These are phyloP conservation scores for Lactarius vividus DNA, from an alignment of 768 basidiomycete genomes.

Conservation along the genomic window DNA sequence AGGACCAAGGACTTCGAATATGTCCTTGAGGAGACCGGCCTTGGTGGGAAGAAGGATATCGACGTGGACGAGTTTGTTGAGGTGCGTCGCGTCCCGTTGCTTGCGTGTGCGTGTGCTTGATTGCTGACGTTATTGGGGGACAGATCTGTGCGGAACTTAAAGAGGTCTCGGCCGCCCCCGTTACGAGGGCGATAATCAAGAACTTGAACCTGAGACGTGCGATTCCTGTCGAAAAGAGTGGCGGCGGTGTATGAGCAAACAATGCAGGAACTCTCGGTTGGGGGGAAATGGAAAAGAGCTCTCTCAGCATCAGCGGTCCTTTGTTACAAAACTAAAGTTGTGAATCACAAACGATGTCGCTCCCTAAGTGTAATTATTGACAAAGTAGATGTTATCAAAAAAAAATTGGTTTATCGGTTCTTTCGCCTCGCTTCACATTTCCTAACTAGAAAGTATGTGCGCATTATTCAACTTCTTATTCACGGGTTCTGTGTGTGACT, in stretches of 20 bases:
- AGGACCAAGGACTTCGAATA: conserved; percentile 65
- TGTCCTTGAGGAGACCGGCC: conserved; percentile 74
- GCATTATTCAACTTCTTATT: too few relatives aligned
- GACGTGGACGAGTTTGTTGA: conserved; percentile 88
- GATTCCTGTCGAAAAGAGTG: conserved; percentile 55
- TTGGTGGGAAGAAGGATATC: conserved; percentile 50
- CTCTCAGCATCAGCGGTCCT: not conserved
- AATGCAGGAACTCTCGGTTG: not conserved
- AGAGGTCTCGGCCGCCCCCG: conserved; percentile 54
- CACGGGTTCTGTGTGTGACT: too few relatives aligned
- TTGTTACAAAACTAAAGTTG: not conserved
- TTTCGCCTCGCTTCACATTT: too few relatives aligned
- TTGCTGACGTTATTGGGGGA: not conserved
- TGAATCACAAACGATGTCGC: not conserved
- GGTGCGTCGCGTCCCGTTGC: conserved; percentile 44
- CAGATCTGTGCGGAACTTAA: conserved; percentile 75
- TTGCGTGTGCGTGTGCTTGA: conserved; percentile 1
- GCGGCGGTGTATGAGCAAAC: conserved; percentile 44
- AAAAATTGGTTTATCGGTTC: not conserved
- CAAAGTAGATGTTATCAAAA: not conserved
- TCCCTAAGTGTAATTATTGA: not conserved
- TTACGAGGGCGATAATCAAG: conserved; percentile 34
- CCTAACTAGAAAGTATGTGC: too few relatives aligned
- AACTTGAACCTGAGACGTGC: conserved; percentile 40
- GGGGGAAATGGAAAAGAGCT: not conserved